These are phyloP conservation scores for Whalleya microplaca DNA, from an alignment of 2,329 filamentous ascomycete species.

Conservation along the genomic window DNA sequence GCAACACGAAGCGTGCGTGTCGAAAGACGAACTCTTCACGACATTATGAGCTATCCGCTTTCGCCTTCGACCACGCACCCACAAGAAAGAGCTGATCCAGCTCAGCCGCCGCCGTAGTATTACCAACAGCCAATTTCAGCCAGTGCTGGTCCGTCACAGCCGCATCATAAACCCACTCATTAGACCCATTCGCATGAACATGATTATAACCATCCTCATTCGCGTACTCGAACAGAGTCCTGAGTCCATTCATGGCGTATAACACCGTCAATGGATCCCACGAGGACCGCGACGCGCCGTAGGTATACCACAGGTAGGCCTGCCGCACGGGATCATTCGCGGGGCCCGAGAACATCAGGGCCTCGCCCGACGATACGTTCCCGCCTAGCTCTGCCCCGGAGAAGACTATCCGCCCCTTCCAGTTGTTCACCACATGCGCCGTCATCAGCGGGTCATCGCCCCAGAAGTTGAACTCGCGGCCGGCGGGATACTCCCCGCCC, in stretches of 20 bases:
- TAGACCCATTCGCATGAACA: conserved; percentile 44
- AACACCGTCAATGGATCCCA: conserved; percentile 49
- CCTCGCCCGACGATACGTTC: conserved; percentile 44
- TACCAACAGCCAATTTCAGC: conserved; percentile 34
- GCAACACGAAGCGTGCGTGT: too few species aligned
- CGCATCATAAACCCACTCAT: conserved; percentile 47
- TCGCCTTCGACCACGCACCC: background rate
- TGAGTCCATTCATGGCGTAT: conserved; percentile 44
- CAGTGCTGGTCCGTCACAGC: conserved; percentile 44
- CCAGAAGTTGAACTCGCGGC: conserved; percentile 54
- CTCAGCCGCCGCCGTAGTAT: background rate
- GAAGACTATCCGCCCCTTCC: conserved; percentile 44
- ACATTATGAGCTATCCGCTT: too few species aligned
- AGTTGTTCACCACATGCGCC: conserved; percentile 50
- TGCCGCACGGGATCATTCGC: conserved; percentile 40
- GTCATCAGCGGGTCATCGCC: conserved; percentile 42
- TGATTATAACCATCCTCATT: conserved; percentile 46
- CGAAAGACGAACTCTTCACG: too few species aligned
- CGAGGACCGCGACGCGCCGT: conserved; percentile 38
- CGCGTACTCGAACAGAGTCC: conserved; percentile 41
- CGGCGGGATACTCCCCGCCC: conserved; percentile 54
- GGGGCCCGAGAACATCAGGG: conserved; percentile 39
- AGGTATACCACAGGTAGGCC: conserved; percentile 47
- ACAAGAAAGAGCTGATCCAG: background rate
- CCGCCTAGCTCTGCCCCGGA: conserved; percentile 49